Evolutionary conservation across 805 yeast species (phyloP), one percentile per base, ranked within the genome.

Genomic region (Starmerella etchellsii): DNA sequence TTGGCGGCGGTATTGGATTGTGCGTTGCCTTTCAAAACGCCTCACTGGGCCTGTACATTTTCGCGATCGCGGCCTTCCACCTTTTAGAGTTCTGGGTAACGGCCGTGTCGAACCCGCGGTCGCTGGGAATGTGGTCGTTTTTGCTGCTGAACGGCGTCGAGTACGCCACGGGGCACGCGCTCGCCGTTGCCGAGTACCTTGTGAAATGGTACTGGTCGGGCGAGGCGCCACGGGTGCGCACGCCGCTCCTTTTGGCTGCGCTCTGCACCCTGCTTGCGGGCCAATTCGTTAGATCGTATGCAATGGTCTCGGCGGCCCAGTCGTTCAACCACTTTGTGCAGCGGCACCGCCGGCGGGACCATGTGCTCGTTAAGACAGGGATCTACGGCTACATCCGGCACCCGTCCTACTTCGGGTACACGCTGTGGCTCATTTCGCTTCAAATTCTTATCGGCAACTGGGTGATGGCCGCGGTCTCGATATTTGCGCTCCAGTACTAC

Each of bases 361-460:
- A 91, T 57, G 60, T 50, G 9, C 65, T 91, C 32, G 78, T 91
- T 11, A 82, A 83, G 0, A 50, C 60, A 10, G 97, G 96, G 0
- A 63, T 88, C 3, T 91, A 88, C 58, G 43, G 66, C 1, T 48
- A 60, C 21, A 61, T 73, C 14, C 68, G 98, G 46, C 98, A 91
- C 58, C 98, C 98, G 6, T 78, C 93, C 36, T 91, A 91, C 60
- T 70, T 76, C 31, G 98, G 96, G 0, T 91, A 81, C 58, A 87
- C 76, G 55, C 76, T 84, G 73, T 91, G 97, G 96, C 88, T 93
- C 13, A 49, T 87, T 3, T 96, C 96, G 0, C 68, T 84, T 1
- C 94, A 88, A 56, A 20, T 91, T 34, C 48, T 78, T 44, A 59
- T 88, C 42, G 60, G 74, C 34, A 91, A 85, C 60, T 75, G 81